A percentile compares a stretch with the other conserved stretches of the same genome.
These are phyloP conservation scores for Pezicula neosporulosa DNA, from an alignment of 2,329 filamentous ascomycete species.

Conservation along the genomic window DNA sequence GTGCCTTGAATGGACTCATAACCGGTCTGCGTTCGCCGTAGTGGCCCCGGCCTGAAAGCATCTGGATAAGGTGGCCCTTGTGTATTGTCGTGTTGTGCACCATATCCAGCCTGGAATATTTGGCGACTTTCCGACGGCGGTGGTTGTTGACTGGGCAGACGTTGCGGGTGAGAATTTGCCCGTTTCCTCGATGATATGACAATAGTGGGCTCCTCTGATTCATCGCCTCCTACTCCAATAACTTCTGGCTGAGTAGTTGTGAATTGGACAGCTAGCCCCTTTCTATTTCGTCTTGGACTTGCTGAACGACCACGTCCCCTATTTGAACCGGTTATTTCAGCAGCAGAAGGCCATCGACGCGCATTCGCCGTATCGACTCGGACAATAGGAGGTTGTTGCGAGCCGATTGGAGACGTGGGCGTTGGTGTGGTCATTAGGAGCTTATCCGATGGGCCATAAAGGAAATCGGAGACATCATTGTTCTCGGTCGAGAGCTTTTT, in stretches of 20 bases:
- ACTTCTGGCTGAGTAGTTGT: conserved; percentile 69
- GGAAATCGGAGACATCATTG: conserved; percentile 54
- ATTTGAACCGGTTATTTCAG: conserved; percentile 31
- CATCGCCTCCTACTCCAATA: conserved; percentile 90
- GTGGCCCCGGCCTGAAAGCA: conserved; percentile 46
- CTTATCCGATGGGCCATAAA: conserved; percentile 52
- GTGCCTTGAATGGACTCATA: conserved; percentile 22
- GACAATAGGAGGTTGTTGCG: conserved; percentile 15
- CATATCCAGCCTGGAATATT: neutral
- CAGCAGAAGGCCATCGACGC: conserved; percentile 46
- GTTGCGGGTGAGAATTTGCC: conserved; percentile 20
- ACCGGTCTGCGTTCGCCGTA: conserved; percentile 58
- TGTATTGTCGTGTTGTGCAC: neutral
- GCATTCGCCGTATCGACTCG: conserved; percentile 45
- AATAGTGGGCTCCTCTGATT: conserved; percentile 67
- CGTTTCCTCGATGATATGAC: conserved; percentile 63
- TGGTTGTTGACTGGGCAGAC: neutral
- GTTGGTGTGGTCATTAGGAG: conserved; percentile 50
- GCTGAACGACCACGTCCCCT: conserved; percentile 20
- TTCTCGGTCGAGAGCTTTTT: conserved; percentile 30
- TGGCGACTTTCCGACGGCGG: conserved; percentile 4
- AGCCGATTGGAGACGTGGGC: conserved; percentile 24
- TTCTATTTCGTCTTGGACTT: conserved; percentile 45
- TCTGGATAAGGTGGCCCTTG: conserved; percentile 28
- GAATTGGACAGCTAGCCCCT: conserved; percentile 74